These are phyloP conservation scores for Gracilaria caudata DNA, from an alignment of 23 red algal genomes.

Conservation along the genomic window DNA sequence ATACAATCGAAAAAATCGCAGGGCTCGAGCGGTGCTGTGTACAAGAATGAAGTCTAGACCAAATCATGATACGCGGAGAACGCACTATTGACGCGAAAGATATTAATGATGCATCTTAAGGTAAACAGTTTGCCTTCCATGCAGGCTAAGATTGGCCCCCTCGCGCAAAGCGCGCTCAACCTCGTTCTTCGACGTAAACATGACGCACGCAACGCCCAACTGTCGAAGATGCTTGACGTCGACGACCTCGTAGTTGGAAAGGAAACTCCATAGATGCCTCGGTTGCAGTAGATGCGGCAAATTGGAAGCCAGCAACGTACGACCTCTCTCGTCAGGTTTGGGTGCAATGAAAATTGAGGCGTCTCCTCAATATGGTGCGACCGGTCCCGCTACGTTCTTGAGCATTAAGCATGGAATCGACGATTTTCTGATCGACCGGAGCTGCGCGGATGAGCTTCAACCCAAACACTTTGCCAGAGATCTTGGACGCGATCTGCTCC, in stretches of 20 bases:
- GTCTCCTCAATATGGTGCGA: conserved; percentile 31
- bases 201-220: conserved; percentile 50
- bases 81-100: neutral
- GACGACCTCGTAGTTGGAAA: conserved; percentile 54
- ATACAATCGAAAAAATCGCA: neutral
- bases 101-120: conserved; percentile 56
- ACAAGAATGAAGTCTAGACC: neutral
- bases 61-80: neutral
- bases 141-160: conserved; percentile 43
- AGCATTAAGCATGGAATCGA: conserved; percentile 30
- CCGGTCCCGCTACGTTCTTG: neutral
- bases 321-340: conserved; percentile 43
- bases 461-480: conserved; percentile 47
- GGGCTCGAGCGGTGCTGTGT: neutral
- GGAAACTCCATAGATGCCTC: conserved; percentile 59
- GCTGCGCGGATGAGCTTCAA: conserved; percentile 65
- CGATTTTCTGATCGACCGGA: conserved; percentile 48
- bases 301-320: conserved; percentile 49
- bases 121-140: conserved; percentile 37
- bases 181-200: conserved; percentile 37
- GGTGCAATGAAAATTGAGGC: conserved; percentile 55
- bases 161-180: conserved; percentile 53
- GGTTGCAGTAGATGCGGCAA: conserved; percentile 33
- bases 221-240: conserved; percentile 39
- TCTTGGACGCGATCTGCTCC: conserved; percentile 24